Conservation (phyloP, 768 basidiomycete genomes). For the Pisolithus orientalis region DNA sequence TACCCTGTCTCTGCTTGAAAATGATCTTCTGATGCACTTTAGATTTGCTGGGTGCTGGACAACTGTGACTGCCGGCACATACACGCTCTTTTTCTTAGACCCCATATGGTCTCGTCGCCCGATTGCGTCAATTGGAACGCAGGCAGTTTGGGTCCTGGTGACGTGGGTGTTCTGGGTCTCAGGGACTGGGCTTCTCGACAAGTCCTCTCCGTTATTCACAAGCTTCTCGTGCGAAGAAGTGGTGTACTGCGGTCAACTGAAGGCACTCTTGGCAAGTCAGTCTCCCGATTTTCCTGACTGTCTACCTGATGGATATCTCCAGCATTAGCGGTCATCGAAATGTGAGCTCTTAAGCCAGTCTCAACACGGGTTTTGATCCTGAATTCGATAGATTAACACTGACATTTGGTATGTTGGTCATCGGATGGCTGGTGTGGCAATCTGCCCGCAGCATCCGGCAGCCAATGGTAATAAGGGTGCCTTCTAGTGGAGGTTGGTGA, state of each 20-base stretch:
- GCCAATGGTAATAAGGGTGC: slow-evolving; percentile 21
- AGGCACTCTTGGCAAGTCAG: slow-evolving; percentile 45
- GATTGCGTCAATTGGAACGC: slow-evolving; percentile 51
- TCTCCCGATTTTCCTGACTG: not conserved
- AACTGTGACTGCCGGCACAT: slow-evolving; percentile 42
- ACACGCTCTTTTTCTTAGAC: slow-evolving; percentile 55
- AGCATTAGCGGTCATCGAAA: slow-evolving; percentile 49
- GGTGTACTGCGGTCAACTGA: slow-evolving; percentile 54
- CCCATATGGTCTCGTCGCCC: slow-evolving; percentile 49
- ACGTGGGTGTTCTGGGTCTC: slow-evolving; percentile 61
- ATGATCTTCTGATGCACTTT: slow-evolving; percentile 3
- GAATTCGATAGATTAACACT: slow-evolving; percentile 33
- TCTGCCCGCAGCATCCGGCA: slow-evolving; percentile 36
- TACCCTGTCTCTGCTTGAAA: not conserved
- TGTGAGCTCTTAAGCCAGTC: slow-evolving; percentile 29
- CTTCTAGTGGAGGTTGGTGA: slow-evolving; percentile 12
- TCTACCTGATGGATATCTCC: slow-evolving; percentile 5
- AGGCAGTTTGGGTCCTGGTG: slow-evolving; percentile 50
- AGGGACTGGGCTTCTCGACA: slow-evolving; percentile 46
- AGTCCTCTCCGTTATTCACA: slow-evolving; percentile 41
- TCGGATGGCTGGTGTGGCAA: slow-evolving; percentile 49
- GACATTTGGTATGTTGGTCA: slow-evolving; percentile 40
- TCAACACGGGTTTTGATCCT: slow-evolving; percentile 5
- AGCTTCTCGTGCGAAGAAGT: slow-evolving; percentile 33
- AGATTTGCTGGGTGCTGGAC: slow-evolving; percentile 64